These are phyloP conservation scores for Parietaria judaica DNA, from an alignment of 306 rosid species.

Conservation along the genomic window DNA sequence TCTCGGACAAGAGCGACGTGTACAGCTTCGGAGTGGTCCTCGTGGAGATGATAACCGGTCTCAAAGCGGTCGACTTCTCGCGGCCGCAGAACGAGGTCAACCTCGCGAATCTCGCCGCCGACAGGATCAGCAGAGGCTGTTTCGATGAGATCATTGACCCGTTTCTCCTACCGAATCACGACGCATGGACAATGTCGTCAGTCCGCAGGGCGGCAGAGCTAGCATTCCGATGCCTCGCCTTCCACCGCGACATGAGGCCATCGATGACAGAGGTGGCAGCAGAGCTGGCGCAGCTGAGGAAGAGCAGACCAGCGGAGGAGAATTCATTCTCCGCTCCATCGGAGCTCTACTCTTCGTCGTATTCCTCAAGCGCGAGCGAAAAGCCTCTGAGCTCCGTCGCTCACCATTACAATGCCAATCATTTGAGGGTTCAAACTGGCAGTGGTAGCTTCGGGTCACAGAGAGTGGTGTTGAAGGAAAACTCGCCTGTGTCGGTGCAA, in stretches of 20 bases:
- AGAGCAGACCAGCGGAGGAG: conserved; percentile 27
- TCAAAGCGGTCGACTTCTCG: conserved; percentile 73
- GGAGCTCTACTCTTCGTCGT: conserved; percentile 33
- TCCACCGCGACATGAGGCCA: conserved; percentile 87
- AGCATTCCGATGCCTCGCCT: conserved; percentile 88
- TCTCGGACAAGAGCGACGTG: conserved; percentile 88
- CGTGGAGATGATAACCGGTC: conserved; percentile 69
- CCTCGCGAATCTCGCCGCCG: conserved; percentile 59
- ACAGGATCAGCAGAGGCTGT: conserved; percentile 57
- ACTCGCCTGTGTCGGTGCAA: conserved; percentile 63
- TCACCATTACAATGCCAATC: conserved; percentile 16
- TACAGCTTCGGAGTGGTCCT: conserved; percentile 94
- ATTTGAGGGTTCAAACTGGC: conserved; percentile 12
- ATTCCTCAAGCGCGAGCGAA: conserved; percentile 43
- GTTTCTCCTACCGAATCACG: conserved; percentile 29
- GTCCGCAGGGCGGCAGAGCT: conserved; percentile 72
- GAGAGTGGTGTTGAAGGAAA: conserved; percentile 22
- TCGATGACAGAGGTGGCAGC: conserved; percentile 80
- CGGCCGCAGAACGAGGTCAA: conserved; percentile 75
- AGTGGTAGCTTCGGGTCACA: conserved; percentile 21
- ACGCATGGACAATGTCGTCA: conserved; percentile 40
- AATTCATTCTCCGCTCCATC: conserved; percentile 34
- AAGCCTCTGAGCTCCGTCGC: conserved; percentile 30
- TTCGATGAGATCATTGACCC: conserved; percentile 69
- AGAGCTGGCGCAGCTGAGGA: conserved; percentile 56